Conservation (phyloP, 768 basidiomycete species). For the Psilocybe subaeruginosa region DNA sequence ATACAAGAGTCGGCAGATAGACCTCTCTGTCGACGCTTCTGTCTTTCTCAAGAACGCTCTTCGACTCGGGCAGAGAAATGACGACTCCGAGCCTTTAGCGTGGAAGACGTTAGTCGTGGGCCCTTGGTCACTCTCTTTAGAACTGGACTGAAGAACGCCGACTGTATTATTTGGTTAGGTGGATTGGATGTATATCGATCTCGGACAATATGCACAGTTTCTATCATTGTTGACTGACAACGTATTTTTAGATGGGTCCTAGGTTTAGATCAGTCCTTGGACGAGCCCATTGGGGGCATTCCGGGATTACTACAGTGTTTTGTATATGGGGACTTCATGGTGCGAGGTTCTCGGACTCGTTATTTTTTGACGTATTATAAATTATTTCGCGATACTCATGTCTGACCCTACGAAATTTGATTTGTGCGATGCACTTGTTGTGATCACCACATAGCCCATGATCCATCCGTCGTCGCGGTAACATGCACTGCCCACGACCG, state of each 20-base stretch:
- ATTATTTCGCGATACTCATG: no score
- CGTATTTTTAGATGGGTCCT: no score
- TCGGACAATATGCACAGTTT: not conserved
- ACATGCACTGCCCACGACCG: slow-evolving; percentile 1
- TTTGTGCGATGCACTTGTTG: no score
- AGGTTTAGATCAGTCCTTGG: no score
- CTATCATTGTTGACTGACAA: no score
- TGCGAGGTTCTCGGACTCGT: no score
- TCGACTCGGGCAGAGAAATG: not conserved
- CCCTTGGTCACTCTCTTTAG: slow-evolving; percentile 2
- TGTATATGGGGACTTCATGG: no score
- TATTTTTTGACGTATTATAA: no score
- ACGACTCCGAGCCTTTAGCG: not conserved
- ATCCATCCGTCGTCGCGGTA: not conserved
- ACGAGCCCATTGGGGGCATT: no score
- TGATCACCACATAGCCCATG: not conserved
- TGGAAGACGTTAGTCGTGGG: slow-evolving; percentile 11
- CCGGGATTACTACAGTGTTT: no score
- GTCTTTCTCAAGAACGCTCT: not conserved
- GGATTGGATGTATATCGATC: not conserved
- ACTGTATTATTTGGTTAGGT: no score
- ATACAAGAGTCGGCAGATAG: slow-evolving; percentile 1
- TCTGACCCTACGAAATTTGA: no score
- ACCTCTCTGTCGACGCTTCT: not conserved
- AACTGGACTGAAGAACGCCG: not conserved